Conservation (phyloP, 2,329 filamentous ascomycete species). For the Neobulgaria alba region DNA sequence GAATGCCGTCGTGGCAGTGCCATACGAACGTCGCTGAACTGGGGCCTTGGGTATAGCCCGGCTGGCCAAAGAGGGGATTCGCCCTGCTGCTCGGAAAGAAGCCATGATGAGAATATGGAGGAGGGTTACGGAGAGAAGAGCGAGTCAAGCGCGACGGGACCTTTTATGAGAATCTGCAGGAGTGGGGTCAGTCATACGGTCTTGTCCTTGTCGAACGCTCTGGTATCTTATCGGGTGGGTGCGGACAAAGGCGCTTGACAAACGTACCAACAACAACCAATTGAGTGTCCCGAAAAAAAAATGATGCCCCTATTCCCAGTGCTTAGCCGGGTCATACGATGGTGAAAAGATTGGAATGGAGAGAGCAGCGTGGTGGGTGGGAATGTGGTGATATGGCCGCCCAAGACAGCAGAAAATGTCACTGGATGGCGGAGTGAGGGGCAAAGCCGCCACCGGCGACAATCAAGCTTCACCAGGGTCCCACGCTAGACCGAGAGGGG, state of each 20-base stretch:
- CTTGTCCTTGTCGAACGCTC: neutral
- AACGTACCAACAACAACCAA: neutral
- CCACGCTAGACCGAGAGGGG: no score
- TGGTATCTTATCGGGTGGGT: neutral
- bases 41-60: constrained; percentile 8
- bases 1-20: constrained; percentile 15
- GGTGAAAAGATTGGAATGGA: no score
- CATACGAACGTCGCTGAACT: constrained; percentile 15
- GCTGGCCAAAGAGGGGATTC: constrained; percentile 20
- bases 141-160: neutral
- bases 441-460: no score
- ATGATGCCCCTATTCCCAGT: no score
- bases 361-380: no score
- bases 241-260: neutral
- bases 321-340: no score
- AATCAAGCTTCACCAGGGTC: no score
- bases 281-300: no score
- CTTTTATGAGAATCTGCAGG: neutral
- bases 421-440: no score
- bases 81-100: constrained; percentile 26
- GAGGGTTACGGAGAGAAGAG: neutral
- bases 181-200: constrained; percentile 2
- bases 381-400: no score
- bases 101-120: constrained; percentile 17
- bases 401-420: no score